Conservation (phyloP, 2,329 filamentous ascomycete species). For the Talaromyces sp. region DNA sequence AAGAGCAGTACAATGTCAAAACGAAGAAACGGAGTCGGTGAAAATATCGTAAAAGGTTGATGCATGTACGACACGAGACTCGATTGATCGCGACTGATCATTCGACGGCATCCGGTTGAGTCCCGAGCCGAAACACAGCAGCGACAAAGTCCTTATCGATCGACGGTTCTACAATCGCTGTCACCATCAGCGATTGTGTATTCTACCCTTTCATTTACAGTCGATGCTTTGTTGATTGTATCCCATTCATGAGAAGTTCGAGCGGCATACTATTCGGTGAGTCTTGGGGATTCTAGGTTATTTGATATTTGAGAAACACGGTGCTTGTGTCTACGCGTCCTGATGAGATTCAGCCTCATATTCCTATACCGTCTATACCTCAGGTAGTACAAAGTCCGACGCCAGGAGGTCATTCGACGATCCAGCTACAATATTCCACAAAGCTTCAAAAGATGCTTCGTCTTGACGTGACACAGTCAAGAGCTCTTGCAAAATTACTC, state of each 20-base stretch:
- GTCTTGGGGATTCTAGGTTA: background rate
- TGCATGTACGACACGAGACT: background rate
- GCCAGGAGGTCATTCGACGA: background rate
- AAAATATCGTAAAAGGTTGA: background rate
- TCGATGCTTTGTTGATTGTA: background rate
- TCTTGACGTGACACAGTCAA: background rate
- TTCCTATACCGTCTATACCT: background rate
- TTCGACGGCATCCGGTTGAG: background rate
- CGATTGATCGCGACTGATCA: background rate
- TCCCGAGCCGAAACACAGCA: background rate
- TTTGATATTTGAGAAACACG: background rate
- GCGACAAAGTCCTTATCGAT: background rate
- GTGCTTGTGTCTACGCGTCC: background rate
- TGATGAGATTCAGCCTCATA: background rate
- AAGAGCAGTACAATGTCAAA: background rate
- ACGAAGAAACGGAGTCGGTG: too few species aligned
- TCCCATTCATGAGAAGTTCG: background rate
- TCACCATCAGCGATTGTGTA: too few species aligned
- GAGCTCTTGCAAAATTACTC: background rate
- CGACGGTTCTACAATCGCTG: background rate
- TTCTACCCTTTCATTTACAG: too few species aligned
- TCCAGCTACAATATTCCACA: background rate
- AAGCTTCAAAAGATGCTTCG: background rate
- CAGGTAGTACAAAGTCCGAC: background rate
- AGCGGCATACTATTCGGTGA: background rate